A percentile compares a stretch with the other conserved stretches of the same genome.
Conservation (phyloP, 768 basidiomycete species). For the Rossbeevera mucosa region DNA sequence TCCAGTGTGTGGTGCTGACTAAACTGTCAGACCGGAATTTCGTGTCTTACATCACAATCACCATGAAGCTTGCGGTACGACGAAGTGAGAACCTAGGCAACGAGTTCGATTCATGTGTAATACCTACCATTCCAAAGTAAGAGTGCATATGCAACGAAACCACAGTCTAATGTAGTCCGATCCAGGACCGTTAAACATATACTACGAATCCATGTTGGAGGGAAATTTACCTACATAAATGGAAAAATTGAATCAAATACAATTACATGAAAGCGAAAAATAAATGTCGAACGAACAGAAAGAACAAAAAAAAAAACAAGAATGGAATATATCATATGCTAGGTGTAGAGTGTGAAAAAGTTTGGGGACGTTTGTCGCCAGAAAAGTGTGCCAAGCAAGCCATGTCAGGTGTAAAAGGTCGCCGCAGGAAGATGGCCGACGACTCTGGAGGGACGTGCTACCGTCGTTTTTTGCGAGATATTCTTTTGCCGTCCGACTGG, state of each 20-base stretch:
- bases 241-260: not conserved
- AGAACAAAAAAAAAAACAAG: not conserved
- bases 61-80: too few species aligned
- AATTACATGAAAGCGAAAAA: conserved; percentile 11
- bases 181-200: conserved; percentile 3
- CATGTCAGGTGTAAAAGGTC: not conserved
- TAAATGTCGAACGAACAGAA: not conserved
- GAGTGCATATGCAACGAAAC: conserved; percentile 1
- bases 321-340: not conserved
- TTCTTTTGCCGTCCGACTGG: conserved; percentile 24
- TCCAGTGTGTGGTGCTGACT: too few species aligned
- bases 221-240: not conserved
- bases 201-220: conserved; percentile 1
- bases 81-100: too few species aligned
- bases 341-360: not conserved
- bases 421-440: not conserved
- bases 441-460: not conserved
- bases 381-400: not conserved
- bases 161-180: conserved; percentile 10
- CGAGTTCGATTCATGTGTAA: too few species aligned
- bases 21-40: too few species aligned
- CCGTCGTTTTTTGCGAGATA: not conserved
- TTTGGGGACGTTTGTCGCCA: not conserved
- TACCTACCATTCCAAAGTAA: not conserved
- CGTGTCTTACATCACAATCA: too few species aligned